phyloP scores from a whole-genome alignment of 2,329 filamentous ascomycete genomes.

The Triangularia verruculosa region DNA sequence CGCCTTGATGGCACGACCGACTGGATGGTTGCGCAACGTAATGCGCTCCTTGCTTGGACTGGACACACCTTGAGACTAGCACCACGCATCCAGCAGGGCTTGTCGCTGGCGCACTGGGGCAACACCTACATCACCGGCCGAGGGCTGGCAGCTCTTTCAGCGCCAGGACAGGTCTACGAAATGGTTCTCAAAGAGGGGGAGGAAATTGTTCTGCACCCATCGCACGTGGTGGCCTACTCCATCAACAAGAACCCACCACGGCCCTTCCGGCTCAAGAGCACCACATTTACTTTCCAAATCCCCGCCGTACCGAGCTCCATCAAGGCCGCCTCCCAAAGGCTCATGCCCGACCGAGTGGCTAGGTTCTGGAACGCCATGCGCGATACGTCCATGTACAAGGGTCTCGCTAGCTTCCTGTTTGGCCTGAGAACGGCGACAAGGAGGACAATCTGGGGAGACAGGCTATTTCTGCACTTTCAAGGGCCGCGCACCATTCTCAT shows the following conservation, averaged over 20 bases:
- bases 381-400: slow-evolving; percentile 69
- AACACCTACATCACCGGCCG: slow-evolving; percentile 84
- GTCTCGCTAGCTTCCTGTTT: slow-evolving; percentile 62
- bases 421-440: slow-evolving; percentile 72
- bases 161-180: slow-evolving; percentile 86
- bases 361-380: slow-evolving; percentile 73
- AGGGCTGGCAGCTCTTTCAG: slow-evolving; percentile 79
- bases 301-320: slow-evolving; percentile 55
- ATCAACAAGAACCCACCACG: slow-evolving; percentile 69
- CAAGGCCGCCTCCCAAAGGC: slow-evolving; percentile 37
- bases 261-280: slow-evolving; percentile 82
- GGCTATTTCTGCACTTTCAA: slow-evolving; percentile 85
- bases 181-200: slow-evolving; percentile 78
- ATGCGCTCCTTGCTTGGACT: slow-evolving; percentile 92
- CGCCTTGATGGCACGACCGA: slow-evolving; percentile 91
- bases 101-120: slow-evolving; percentile 87
- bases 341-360: slow-evolving; percentile 58
- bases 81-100: slow-evolving; percentile 69
- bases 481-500: slow-evolving; percentile 84
- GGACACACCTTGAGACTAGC: slow-evolving; percentile 78
- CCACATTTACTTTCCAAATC: slow-evolving; percentile 73
- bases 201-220: slow-evolving; percentile 86
- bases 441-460: slow-evolving; percentile 87
- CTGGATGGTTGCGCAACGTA: slow-evolving; percentile 88
- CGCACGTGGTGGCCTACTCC: slow-evolving; percentile 88